These are phyloP conservation scores for Leccinum aurantiacum DNA, from an alignment of 768 basidiomycete genomes.

Conservation along the genomic window DNA sequence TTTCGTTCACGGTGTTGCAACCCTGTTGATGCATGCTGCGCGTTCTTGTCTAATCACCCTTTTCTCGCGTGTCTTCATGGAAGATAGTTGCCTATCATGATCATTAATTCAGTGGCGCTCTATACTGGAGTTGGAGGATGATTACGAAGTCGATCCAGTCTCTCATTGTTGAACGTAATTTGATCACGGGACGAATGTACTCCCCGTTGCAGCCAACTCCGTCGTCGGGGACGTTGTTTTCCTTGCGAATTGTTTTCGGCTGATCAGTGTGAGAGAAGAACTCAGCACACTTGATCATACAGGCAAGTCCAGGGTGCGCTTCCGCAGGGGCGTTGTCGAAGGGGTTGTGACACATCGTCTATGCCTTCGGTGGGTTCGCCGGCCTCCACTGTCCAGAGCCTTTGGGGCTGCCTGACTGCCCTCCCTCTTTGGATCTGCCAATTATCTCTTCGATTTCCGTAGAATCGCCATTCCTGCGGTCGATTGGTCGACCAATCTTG, in stretches of 20 bases:
- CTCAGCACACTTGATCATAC: background rate
- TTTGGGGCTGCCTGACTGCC: no score
- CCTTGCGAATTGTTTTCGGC: constrained; percentile 50
- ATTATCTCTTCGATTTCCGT: no score
- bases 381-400: no score
- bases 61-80: constrained; percentile 15
- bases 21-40: constrained; percentile 41
- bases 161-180: constrained; percentile 54
- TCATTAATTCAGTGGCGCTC: constrained; percentile 38
- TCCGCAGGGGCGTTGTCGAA: no score
- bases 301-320: no score
- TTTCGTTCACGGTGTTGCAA: constrained; percentile 49
- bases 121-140: constrained; percentile 48
- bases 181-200: constrained; percentile 46
- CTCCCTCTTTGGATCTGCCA: no score
- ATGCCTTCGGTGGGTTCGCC: no score
- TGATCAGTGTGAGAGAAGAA: constrained; percentile 45
- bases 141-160: constrained; percentile 56
- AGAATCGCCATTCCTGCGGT: no score
- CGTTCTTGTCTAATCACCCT: background rate
- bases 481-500: no score
- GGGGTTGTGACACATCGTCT: no score
- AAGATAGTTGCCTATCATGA: constrained; percentile 39
- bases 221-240: constrained; percentile 54
- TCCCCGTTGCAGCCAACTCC: constrained; percentile 51